Evolutionary conservation across 768 basidiomycete genomes (phyloP), one percentile per base, ranked within the genome.

Genomic region (Mycena metata): DNA sequence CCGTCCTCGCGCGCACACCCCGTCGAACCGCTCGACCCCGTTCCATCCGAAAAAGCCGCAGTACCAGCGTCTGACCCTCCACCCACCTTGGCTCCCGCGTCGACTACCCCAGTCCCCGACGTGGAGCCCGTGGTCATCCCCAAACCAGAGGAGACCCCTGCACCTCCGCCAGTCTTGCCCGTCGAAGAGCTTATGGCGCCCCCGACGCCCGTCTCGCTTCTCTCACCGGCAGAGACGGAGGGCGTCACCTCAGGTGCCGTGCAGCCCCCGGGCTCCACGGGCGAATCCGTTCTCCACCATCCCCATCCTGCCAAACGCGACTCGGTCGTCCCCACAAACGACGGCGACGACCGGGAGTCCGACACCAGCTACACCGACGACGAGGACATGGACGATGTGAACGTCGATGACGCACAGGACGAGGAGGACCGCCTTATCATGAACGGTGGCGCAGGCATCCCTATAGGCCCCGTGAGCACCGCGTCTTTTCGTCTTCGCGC

Each of bases 221-320:
- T 71, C 15, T 55, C 70, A 2, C 70, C 66, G 21, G 66, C 89
- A 24, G 95, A 96, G 81, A 95, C 95, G 8, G 95, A 91, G 68
- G 95, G 93, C 21, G 84, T 98, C 69, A 94, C 93, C 16, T 95
- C 94, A 16, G 92, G 94, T 35, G 94, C 94, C 39, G 96, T 97
- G 23, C 94, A 96, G 75, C 86, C 95, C 5, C 96, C 96, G 19
- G 96, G 96, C 39, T 94, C 95, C 35, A 92, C 88, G 54, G 92
- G 88, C 26, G 81, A 80, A n/a, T 74, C 80, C 30, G 72, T 51
- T n/a, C 54, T 64, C 36, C 64, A 62, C 57, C 51, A 55, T 60
- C 50, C 60, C 21, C 64, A 65, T 30, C 68, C 73, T 15, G 86
- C 83, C 60, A 82, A 83, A n/a, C 80, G 79, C 23, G 83, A 85